phyloP scores from a whole-genome alignment of 2,329 filamentous ascomycete genomes.

The Truncatella angustata region DNA sequence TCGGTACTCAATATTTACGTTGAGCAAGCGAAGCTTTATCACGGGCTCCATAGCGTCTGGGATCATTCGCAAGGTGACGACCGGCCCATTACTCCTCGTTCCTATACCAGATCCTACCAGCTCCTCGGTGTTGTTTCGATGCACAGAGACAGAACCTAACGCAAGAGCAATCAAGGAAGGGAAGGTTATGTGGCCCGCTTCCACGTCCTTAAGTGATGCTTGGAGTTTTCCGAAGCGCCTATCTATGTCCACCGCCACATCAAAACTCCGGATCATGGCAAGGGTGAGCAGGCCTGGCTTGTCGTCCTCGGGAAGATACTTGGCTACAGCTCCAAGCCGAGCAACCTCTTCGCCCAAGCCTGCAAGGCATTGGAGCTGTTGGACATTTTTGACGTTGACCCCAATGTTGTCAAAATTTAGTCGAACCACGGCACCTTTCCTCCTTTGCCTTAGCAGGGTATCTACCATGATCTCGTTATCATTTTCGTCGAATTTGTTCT shows the following conservation, averaged over 20 bases:
- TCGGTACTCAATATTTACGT: conserved; percentile 83
- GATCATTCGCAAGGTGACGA: conserved; percentile 85
- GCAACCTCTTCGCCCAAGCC: conserved; percentile 75
- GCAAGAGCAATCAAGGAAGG: conserved; percentile 82
- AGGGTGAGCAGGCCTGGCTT: conserved; percentile 83
- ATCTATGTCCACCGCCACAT: conserved; percentile 62
- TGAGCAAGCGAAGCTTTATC: conserved; percentile 82
- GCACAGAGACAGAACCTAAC: conserved; percentile 59
- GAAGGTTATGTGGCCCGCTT: conserved; percentile 78
- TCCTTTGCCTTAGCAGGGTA: conserved; percentile 79
- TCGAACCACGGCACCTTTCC: conserved; percentile 80
- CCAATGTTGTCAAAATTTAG: conserved; percentile 65
- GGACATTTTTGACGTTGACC: conserved; percentile 59
- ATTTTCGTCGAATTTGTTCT: conserved; percentile 78
- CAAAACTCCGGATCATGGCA: conserved; percentile 61
- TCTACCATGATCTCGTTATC: conserved; percentile 95
- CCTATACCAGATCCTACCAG: conserved; percentile 58
- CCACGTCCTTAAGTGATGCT: conserved; percentile 58
- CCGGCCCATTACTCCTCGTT: conserved; percentile 37
- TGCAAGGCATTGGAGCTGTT: conserved; percentile 66
- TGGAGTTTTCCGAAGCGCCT: conserved; percentile 66
- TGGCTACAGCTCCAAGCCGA: conserved; percentile 82
- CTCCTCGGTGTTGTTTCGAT: conserved; percentile 67
- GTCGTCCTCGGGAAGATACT: conserved; percentile 95
- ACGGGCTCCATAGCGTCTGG: conserved; percentile 93